These are phyloP conservation scores for Pascua sp. DNA, from an alignment of 1,284 basidiomycete species.

Conservation along the genomic window DNA sequence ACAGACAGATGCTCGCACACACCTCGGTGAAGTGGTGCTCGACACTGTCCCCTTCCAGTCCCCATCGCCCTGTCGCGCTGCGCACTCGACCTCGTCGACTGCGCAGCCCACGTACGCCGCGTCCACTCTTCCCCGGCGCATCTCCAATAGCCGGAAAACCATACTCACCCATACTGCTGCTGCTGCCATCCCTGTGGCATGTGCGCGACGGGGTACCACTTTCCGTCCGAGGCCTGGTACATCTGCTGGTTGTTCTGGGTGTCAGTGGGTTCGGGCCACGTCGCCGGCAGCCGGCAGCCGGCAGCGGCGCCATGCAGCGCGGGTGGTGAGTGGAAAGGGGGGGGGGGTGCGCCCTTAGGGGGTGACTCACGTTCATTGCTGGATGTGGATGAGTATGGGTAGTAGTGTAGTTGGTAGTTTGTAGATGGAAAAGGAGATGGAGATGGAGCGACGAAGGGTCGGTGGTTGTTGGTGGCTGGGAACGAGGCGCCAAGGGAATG, in stretches of 20 bases:
- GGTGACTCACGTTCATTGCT: constrained; percentile 5
- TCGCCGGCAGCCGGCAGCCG: background rate
- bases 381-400: too few relatives aligned
- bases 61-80: too few relatives aligned
- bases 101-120: too few relatives aligned
- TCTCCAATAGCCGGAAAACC: too few relatives aligned
- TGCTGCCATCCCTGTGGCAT: constrained; percentile 13
- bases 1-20: background rate
- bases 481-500: too few relatives aligned
- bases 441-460: background rate
- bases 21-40: background rate
- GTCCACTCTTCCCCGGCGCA: background rate
- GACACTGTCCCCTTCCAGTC: too few relatives aligned
- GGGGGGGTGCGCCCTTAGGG: background rate
- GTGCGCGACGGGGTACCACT: constrained; percentile 19
- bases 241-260: constrained; percentile 9
- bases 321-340: background rate
- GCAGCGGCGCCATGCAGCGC: background rate
- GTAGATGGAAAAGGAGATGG: background rate
- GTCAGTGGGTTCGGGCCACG: background rate
- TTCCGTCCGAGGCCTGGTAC: constrained; percentile 22
- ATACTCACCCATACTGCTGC: background rate
- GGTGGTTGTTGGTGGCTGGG: background rate
- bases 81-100: too few relatives aligned
- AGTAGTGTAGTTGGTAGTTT: background rate